These are phyloP conservation scores for Penicillium expansum DNA, from an alignment of 2,329 filamentous ascomycete species.

Conservation along the genomic window DNA sequence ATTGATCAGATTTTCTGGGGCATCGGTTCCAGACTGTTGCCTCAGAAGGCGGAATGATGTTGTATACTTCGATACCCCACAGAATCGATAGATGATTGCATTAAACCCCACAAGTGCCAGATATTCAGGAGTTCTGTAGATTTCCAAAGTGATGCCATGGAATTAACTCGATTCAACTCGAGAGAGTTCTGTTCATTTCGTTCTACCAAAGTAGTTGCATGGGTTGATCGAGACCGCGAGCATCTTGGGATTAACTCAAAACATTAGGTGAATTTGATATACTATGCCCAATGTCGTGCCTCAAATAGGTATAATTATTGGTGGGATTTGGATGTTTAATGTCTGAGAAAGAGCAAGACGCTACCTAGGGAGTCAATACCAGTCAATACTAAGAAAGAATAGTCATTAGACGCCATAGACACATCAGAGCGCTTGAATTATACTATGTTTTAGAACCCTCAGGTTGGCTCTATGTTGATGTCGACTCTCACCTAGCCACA, in stretches of 20 bases:
- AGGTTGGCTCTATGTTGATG: not conserved
- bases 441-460: constrained; percentile 22
- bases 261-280: not conserved
- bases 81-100: not conserved
- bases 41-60: constrained; percentile 17
- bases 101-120: not conserved
- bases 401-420: not conserved
- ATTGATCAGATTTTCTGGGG: constrained; percentile 5
- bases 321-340: not conserved
- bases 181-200: not conserved
- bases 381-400: not conserved
- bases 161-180: not conserved
- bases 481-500: not conserved
- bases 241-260: not conserved
- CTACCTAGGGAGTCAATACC: not conserved
- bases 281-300: not conserved
- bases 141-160: not conserved
- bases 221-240: not conserved
- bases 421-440: constrained; percentile 14
- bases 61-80: not conserved
- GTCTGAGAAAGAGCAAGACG: not conserved
- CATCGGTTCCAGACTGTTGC: constrained; percentile 13
- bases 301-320: not conserved
- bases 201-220: not conserved
- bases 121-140: not conserved